Base-by-base conservation (phyloP, 2,329 filamentous ascomycete species). In the Cercospora beticola region DNA sequence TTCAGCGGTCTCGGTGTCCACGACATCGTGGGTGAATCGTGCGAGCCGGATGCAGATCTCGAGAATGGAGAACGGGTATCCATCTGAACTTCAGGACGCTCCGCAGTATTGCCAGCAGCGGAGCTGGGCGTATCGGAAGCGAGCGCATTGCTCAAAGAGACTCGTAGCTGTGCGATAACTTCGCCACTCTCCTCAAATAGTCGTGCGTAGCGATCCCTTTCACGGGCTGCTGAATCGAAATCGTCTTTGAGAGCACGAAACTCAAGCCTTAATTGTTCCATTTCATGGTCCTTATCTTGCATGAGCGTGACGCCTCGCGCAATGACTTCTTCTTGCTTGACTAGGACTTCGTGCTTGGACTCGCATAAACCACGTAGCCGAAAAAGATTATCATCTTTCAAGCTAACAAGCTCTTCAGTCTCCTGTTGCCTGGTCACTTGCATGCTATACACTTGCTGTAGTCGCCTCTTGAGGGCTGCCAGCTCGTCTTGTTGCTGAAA, bases 251-350 rank as follows among this genome's bases (percentile, higher is more conserved):
- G 30, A 5, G 40, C 65, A 26, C 67, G 66, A 12, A 74, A 52
- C 49, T 73, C 62, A 14, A 67, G 62, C 8, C 62, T 66, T 6
- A 73, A 54, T 36, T 61, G 52, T 28, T 70, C 74, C 65, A 76
- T 71, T 54, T 73, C 70, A 26, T 66, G 67, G 40, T 76, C 72
- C 23, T 67, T 67, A 40, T 74, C 63, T 54, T 72, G 61, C 56
- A 75, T 65, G 28, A 76, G 64, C 14, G 46, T 64, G 14, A 71
- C 72, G 36, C 74, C 72, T 16, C 73, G 31, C 31, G 66, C 67
- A 46, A 77, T 76, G 59, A 76, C 71, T 26, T 72, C 57, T 40
- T 75, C 71, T 65, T 76, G 75, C 56, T 72, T 67, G n/a, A 65
- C 36, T 8, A 71, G 60, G 21, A 77, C 56, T 9, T 62, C 70